These are phyloP conservation scores for Cavenderia fasciculata DNA, from an alignment of 78 protist genomes.

Conservation along the genomic window DNA sequence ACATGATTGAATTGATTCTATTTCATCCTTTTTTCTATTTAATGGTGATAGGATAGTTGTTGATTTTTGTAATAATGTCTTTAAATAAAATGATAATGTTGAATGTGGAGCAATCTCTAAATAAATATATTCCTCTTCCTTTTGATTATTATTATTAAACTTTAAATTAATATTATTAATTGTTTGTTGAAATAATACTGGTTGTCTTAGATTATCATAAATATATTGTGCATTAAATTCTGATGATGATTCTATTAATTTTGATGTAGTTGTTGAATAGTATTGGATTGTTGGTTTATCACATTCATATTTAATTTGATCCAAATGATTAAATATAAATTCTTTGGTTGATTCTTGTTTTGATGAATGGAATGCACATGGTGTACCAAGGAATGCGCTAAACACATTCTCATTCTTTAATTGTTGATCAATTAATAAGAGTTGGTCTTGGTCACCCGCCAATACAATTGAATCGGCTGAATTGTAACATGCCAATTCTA, in stretches of 20 bases:
- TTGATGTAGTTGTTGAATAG: constrained; percentile 19
- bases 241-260: not conserved
- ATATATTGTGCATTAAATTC: not conserved
- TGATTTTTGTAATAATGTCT: not conserved
- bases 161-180: not conserved
- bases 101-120: not conserved
- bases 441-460: not conserved
- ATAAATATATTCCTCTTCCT: not conserved
- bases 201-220: not conserved
- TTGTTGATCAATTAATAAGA: not conserved
- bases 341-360: not conserved
- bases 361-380: constrained; percentile 34
- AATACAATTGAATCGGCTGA: constrained; percentile 4
- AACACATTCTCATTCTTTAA: not conserved
- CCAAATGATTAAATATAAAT: not conserved
- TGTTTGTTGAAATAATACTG: not conserved
- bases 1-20: not conserved
- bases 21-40: constrained; percentile 14
- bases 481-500: constrained; percentile 28
- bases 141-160: not conserved
- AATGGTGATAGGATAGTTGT: not conserved
- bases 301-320: not conserved
- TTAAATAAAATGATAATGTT: not conserved
- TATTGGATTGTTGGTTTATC: not conserved
- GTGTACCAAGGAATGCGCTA: constrained; percentile 1